Conservation (phyloP, 805 yeast species). For the Isabelozyma pseudorhagii region DNA sequence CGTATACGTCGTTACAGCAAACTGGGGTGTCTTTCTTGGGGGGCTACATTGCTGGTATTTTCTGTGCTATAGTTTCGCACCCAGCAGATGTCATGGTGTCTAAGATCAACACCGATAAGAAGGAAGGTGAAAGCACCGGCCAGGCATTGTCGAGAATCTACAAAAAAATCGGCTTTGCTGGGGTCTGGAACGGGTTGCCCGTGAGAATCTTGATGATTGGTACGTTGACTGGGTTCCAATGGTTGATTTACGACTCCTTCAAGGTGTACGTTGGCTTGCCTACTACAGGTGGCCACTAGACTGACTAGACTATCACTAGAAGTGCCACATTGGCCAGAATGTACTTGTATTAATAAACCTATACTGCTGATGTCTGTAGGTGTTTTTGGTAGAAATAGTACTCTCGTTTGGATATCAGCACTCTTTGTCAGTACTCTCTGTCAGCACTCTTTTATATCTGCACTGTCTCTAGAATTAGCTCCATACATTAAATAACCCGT, state of each 20-base stretch:
- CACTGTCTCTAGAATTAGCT: too few species aligned
- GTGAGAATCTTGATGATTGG: slow-evolving; percentile 97
- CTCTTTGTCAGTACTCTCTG: neutral
- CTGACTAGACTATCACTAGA: neutral
- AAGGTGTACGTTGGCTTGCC: slow-evolving; percentile 94
- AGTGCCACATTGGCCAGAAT: too few species aligned
- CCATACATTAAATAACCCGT: too few species aligned
- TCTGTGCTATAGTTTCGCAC: slow-evolving; percentile 94
- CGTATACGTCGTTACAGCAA: slow-evolving; percentile 72
- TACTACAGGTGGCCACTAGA: slow-evolving; percentile 68
- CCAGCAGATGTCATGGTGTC: slow-evolving; percentile 99
- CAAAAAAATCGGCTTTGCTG: slow-evolving; percentile 77
- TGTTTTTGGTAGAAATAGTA: neutral
- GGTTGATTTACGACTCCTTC: slow-evolving; percentile 95
- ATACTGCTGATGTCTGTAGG: neutral
- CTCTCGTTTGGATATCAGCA: neutral
- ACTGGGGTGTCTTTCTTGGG: slow-evolving; percentile 94
- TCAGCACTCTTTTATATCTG: neutral
- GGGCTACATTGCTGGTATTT: slow-evolving; percentile 96
- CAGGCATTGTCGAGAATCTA: slow-evolving; percentile 74
- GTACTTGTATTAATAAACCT: too few species aligned
- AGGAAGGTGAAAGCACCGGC: slow-evolving; percentile 62
- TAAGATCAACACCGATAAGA: slow-evolving; percentile 74
- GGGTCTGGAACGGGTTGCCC: slow-evolving; percentile 93
- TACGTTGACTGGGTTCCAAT: slow-evolving; percentile 94